phyloP scores from a whole-genome alignment of 495 filamentous ascomycete species.

The Trichoderma reesei region DNA sequence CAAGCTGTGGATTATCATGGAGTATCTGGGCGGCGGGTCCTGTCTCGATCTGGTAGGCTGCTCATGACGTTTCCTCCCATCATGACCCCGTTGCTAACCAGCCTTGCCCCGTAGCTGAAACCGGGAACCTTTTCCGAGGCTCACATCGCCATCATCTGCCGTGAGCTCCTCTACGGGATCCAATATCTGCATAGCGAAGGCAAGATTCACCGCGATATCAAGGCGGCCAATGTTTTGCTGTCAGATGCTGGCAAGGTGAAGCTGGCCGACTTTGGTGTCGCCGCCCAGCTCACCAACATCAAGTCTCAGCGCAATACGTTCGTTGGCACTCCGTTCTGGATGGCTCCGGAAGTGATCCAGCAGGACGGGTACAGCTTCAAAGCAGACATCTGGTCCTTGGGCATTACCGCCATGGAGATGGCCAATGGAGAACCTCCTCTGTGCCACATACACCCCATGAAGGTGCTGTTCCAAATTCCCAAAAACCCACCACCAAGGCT shows the following conservation, averaged over 20 bases:
- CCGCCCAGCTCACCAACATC: constrained; percentile 91
- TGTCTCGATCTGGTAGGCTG: constrained; percentile 73
- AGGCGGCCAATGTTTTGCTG: constrained; percentile 86
- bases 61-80: neutral
- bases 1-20: constrained; percentile 99
- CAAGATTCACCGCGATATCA: constrained; percentile 96
- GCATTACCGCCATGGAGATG: constrained; percentile 92
- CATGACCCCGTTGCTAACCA: neutral
- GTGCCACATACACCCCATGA: constrained; percentile 91
- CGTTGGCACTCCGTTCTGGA: constrained; percentile 99
- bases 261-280: constrained; percentile 95
- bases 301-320: constrained; percentile 98
- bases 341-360: constrained; percentile 97
- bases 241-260: constrained; percentile 88
- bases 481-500: constrained; percentile 80
- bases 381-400: constrained; percentile 95
- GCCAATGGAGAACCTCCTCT: constrained; percentile 88
- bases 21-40: constrained; percentile 87
- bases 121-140: constrained; percentile 82
- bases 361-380: constrained; percentile 95
- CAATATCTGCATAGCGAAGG: constrained; percentile 92
- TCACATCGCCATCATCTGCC: constrained; percentile 90
- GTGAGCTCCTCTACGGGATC: constrained; percentile 79
- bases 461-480: constrained; percentile 93
- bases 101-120: constrained; percentile 57